Percentiles rank a stretch among this genome's conserved stretches.
These are phyloP conservation scores for Exophiala aquamarina DNA, from an alignment of 2,329 filamentous ascomycete genomes.

Conservation along the genomic window DNA sequence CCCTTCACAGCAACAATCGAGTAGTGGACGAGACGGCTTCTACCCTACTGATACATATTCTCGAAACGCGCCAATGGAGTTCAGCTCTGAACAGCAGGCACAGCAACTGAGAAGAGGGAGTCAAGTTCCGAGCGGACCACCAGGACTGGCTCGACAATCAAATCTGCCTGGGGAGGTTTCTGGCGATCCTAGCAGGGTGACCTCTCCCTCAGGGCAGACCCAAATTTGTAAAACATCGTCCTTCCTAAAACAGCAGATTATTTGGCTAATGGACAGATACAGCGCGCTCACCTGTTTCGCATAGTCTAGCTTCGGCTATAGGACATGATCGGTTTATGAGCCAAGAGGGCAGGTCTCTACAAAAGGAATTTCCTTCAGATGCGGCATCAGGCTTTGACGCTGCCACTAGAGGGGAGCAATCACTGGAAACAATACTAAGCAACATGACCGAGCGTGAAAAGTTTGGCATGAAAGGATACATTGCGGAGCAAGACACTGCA, in stretches of 20 bases:
- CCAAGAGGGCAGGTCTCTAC: slow-evolving; percentile 29
- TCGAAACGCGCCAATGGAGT: slow-evolving; percentile 25
- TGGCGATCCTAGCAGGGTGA: slow-evolving; percentile 24
- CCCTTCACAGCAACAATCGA: slow-evolving; percentile 19
- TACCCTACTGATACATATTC: slow-evolving; percentile 26
- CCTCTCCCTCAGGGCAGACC: slow-evolving; percentile 25
- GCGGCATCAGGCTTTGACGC: slow-evolving; percentile 33
- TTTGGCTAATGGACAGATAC: not conserved
- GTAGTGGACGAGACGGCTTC: slow-evolving; percentile 15
- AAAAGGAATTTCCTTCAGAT: slow-evolving; percentile 36
- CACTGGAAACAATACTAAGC: slow-evolving; percentile 35
- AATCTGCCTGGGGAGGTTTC: slow-evolving; percentile 22
- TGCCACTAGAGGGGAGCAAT: slow-evolving; percentile 31
- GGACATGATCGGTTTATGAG: slow-evolving; percentile 37
- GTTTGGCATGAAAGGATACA: slow-evolving; percentile 60
- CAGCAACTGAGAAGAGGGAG: slow-evolving; percentile 20
- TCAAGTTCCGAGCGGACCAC: slow-evolving; percentile 23
- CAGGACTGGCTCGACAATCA: slow-evolving; percentile 22
- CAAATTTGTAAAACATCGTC: slow-evolving; percentile 20
- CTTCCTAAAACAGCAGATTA: too few species aligned
- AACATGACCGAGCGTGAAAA: slow-evolving; percentile 46
- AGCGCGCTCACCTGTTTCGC: slow-evolving; percentile 44
- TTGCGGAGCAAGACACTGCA: slow-evolving; percentile 53
- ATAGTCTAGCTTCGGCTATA: slow-evolving; percentile 42
- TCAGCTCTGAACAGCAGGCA: slow-evolving; percentile 16